Base-by-base conservation (phyloP, 176 grass and related monocot genomes). In the Bromus sterilis region DNA sequence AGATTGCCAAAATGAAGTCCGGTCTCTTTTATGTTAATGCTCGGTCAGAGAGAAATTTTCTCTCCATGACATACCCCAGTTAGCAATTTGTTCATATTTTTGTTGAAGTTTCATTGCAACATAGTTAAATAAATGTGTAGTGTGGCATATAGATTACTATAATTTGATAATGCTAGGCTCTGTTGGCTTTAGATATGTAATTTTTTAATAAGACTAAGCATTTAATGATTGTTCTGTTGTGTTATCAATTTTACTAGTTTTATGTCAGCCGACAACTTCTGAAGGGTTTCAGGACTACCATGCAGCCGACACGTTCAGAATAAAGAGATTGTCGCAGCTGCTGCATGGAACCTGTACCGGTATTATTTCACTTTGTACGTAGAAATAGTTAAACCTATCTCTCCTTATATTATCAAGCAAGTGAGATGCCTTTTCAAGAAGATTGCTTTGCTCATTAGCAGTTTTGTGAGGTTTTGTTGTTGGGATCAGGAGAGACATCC, bases 1-100 rank as follows among this genome's bases (percentile, higher is more conserved):
- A 80, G 77, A 77, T 93, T 80, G 0, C 94, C 86, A 28, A 88
- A 85, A 88, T 80, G 65, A 91, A 65, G 77, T 20, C n/a, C 28
- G 23, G 29, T 74, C 48, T 56, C 40, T 80, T 63, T 33, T 68
- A 55, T 63, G 35, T 68, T 2, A 39, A 60, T 70, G 29, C 18
- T 11, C 40, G 49, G 35, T 2, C 53, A 34, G 34, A 70, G 35
- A 84, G 40, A 68, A 15, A 30, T 41, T 9, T 29, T 78, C 20
- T 61, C 82, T 76, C 49, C 37, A 33, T 55, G 60, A 49, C 12
- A 59, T 84, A 34, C 56, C 73, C 59, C 6, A 41, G 15, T 69
- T 81, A 61, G 13, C 16, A 41, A 26, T 70, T 80, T 67, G 30
- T 74, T 83, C 43, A 83, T 43, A 14, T 44, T 10, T 79, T 83